Conservation (phyloP, 2,329 filamentous ascomycete species). For the Botryotinia convoluta region DNA sequence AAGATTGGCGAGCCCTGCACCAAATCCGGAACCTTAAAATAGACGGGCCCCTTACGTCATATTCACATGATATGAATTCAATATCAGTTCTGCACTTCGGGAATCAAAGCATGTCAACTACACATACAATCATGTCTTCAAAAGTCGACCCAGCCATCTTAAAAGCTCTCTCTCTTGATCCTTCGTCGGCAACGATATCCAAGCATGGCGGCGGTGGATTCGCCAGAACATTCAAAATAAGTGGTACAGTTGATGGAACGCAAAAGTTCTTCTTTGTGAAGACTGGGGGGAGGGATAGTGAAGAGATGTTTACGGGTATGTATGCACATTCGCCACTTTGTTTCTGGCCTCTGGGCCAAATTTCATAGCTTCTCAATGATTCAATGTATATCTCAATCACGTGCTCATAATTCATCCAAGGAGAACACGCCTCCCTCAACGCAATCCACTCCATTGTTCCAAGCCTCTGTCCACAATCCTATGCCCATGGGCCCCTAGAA, state of each 20-base stretch:
- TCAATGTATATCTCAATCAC: background rate
- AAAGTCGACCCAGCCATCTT: constrained; percentile 62
- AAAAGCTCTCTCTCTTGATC: constrained; percentile 54
- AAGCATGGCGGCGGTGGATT: constrained; percentile 67
- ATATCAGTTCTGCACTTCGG: background rate
- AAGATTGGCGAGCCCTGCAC: background rate
- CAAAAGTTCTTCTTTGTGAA: constrained; percentile 66
- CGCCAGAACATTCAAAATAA: constrained; percentile 63
- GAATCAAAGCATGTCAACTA: background rate
- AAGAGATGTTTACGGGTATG: constrained; percentile 71
- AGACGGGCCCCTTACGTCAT: constrained; percentile 12
- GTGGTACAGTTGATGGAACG: constrained; percentile 38
- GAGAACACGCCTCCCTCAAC: constrained; percentile 81
- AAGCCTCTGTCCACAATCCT: constrained; percentile 70
- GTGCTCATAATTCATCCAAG: constrained; percentile 43
- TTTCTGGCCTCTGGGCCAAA: background rate
- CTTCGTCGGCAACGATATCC: constrained; percentile 52
- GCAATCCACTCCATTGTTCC: constrained; percentile 73
- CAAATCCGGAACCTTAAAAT: background rate
- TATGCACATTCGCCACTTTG: constrained; percentile 32
- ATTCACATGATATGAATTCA: constrained; percentile 6
- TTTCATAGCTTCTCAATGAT: constrained; percentile 5
- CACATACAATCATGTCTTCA: constrained; percentile 40
- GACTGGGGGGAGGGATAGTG: constrained; percentile 57
- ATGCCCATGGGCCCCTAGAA: constrained; percentile 65